Evolutionary conservation across 2,329 filamentous ascomycete genomes (phyloP).

Genomic region (Alternaria alternata): DNA sequence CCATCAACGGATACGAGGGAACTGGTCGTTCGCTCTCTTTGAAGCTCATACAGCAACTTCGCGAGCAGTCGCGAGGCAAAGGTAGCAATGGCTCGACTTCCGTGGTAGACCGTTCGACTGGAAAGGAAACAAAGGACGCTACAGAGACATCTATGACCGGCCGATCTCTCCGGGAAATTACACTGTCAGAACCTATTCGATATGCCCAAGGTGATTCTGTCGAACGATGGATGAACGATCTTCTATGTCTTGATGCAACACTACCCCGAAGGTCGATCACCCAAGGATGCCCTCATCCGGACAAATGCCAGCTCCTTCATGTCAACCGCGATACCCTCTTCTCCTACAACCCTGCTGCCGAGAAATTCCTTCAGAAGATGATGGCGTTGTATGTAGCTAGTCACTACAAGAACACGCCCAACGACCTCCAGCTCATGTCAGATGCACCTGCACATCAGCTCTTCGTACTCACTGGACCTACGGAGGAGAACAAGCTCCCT

Average conservation of each 20-base stretch:
- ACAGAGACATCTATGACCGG: conserved; percentile 58
- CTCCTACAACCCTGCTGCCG: conserved; percentile 95
- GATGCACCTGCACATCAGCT: conserved; percentile 96
- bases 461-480: conserved; percentile 89
- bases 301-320: conserved; percentile 87
- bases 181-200: conserved; percentile 90
- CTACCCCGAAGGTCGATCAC: conserved; percentile 77
- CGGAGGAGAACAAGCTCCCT: conserved; percentile 80
- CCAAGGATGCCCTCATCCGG: conserved; percentile 87
- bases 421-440: conserved; percentile 98
- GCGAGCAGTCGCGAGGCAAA: conserved; percentile 83
- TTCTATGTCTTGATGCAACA: conserved; percentile 93
- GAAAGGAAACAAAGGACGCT: conserved; percentile 63
- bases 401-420: conserved; percentile 97
- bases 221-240: conserved; percentile 94
- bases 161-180: conserved; percentile 88
- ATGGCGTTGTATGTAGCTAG: conserved; percentile 96
- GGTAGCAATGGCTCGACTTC: conserved; percentile 64
- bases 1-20: conserved; percentile 98
- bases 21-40: conserved; percentile 93
- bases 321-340: conserved; percentile 98
- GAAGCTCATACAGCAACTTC: conserved; percentile 95
- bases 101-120: conserved; percentile 80
- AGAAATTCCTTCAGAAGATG: conserved; percentile 98
- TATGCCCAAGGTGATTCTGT: conserved; percentile 91